These are phyloP conservation scores for Phyllosticta citriasiana DNA, from an alignment of 2,329 filamentous ascomycete genomes.

Conservation along the genomic window DNA sequence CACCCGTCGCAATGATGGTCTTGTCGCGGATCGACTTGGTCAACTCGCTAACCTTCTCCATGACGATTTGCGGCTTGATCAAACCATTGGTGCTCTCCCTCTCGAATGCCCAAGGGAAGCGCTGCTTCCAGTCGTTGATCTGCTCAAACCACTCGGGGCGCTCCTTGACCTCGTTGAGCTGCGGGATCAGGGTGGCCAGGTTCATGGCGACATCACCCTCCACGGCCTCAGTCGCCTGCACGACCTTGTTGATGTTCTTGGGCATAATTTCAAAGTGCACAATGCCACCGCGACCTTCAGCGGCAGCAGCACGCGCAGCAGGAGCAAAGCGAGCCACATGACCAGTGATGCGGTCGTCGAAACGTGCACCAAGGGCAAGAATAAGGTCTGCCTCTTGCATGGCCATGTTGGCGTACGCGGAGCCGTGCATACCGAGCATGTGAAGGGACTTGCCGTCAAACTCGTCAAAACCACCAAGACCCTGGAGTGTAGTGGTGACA, in stretches of 20 bases:
- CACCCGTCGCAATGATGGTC: slow-evolving; percentile 85
- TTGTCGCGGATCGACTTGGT: slow-evolving; percentile 70
- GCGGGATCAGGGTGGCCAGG: slow-evolving; percentile 63
- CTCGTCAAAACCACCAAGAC: slow-evolving; percentile 86
- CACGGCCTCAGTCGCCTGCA: slow-evolving; percentile 89
- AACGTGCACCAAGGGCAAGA: slow-evolving; percentile 84
- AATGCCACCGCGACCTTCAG: slow-evolving; percentile 82
- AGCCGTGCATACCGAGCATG: slow-evolving; percentile 98
- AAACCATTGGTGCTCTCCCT: slow-evolving; percentile 62
- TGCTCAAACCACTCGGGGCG: slow-evolving; percentile 80
- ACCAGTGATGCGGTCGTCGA: slow-evolving; percentile 89
- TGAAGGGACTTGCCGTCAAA: slow-evolving; percentile 88
- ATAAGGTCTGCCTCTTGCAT: slow-evolving; percentile 97
- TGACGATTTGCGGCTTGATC: slow-evolving; percentile 91
- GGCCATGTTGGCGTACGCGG: slow-evolving; percentile 93
- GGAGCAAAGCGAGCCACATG: slow-evolving; percentile 82
- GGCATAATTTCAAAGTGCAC: slow-evolving; percentile 98
- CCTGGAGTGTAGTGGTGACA: slow-evolving; percentile 91
- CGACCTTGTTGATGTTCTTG: slow-evolving; percentile 99
- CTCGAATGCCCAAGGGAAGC: slow-evolving; percentile 84
- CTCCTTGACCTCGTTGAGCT: slow-evolving; percentile 53
- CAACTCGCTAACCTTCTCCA: slow-evolving; percentile 80
- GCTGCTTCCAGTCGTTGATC: slow-evolving; percentile 83
- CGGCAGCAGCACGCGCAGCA: slow-evolving; percentile 71
- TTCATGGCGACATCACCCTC: slow-evolving; percentile 86